Percentiles rank a stretch among this genome's conserved stretches.
These are phyloP conservation scores for Solanum virginianum DNA, from an alignment of 257 asterid genomes.

Conservation along the genomic window DNA sequence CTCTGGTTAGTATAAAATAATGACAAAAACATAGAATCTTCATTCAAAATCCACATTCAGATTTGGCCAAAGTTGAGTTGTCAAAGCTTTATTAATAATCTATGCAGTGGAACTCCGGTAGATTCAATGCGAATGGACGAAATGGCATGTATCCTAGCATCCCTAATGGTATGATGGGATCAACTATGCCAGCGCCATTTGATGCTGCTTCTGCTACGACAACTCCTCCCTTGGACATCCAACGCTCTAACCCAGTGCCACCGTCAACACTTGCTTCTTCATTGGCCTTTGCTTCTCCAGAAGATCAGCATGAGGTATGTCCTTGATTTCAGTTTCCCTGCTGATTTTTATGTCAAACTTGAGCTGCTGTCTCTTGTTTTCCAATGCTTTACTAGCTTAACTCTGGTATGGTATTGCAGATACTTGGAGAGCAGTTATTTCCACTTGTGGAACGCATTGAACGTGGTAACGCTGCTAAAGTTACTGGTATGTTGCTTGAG, in stretches of 20 bases:
- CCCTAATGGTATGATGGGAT: constrained; percentile 36
- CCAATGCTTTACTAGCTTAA: not conserved
- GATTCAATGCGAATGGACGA: constrained; percentile 26
- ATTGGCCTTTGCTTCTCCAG: constrained; percentile 70
- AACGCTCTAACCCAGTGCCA: constrained; percentile 27
- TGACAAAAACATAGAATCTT: not conserved
- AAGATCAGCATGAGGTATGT: constrained; percentile 51
- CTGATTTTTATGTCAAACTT: not conserved
- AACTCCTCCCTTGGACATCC: constrained; percentile 22
- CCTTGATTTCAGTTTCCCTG: not conserved
- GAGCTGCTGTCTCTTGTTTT: not conserved
- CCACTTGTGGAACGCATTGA: constrained; percentile 63
- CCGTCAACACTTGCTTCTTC: constrained; percentile 67
- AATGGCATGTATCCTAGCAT: constrained; percentile 29
- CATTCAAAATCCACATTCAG: not conserved
- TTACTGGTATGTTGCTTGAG: constrained; percentile 84
- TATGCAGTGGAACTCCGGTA: constrained; percentile 33
- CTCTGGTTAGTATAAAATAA: not conserved
- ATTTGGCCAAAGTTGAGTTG: not conserved
- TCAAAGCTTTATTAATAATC: not conserved
- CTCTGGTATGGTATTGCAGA: constrained; percentile 25
- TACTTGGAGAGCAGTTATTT: constrained; percentile 69
- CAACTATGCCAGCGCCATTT: constrained; percentile 21
- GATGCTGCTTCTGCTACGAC: constrained; percentile 23
- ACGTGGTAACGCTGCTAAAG: constrained; percentile 46